Base-by-base conservation (phyloP, 306 rosid species). In the Fragaria iinumae region DNA sequence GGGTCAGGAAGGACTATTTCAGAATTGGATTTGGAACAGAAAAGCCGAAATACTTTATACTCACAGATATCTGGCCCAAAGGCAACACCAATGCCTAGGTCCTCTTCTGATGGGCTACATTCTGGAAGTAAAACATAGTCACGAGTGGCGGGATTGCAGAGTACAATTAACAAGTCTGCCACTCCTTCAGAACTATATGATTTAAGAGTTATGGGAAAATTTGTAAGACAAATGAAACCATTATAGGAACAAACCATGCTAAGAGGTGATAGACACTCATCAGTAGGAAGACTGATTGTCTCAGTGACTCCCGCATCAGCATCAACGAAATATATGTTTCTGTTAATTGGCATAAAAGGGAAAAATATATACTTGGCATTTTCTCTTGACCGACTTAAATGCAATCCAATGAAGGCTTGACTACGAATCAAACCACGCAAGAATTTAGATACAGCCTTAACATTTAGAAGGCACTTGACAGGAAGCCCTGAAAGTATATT, bases 111-210 rank as follows among this genome's bases (percentile, higher is more conserved):
- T 16, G 59, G 71, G 49, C 80, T 74, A 43, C 80, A 69, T 4
- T 32, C 34, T 17, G 82, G 82, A 74, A 82, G 82, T n/a, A 74
- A 21, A 9, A 17, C 36, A 25, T 41, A 25, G 49, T 78, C 73
- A 10, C 57, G 73, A 75, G 86, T 82, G 36, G 76, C 65, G 0
- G 83, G 83, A 64, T 82, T 82, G 86, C 79, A 82, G 36, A 82
- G 63, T 11, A 69, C 76, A 64, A 82, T 82, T 62, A 73, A 76
- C 56, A 74, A 34, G 39, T 60, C 82, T 43, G 16, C 12, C 38
- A 27, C 25, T 36, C 76, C 76, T 11, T 29, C 3, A 45, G 32
- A 65, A 45, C 3, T 41, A 44, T 63, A 17, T 39, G 68, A 52
- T 32, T 36, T 17, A 34, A 62, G 69, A 25, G 45, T 72, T 43